phyloP scores from a whole-genome alignment of 2,329 filamentous ascomycete species.

The Cladophialophora carrionii region DNA sequence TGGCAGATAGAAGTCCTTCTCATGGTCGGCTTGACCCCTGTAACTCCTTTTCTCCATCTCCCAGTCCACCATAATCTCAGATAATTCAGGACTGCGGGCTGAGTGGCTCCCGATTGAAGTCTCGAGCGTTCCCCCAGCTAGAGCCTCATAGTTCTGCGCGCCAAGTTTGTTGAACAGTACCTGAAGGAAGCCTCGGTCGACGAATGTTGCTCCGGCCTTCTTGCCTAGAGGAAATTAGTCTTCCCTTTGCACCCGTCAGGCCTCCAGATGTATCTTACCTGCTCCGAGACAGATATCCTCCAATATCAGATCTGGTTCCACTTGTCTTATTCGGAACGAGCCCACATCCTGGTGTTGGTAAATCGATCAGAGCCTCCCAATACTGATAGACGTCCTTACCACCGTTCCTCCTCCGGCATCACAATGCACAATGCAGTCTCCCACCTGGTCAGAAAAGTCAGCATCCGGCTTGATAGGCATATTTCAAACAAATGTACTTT shows the following conservation, averaged over 20 bases:
- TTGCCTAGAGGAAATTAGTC: neutral
- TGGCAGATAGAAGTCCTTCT: neutral
- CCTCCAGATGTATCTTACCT: neutral
- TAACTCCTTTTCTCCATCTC: neutral
- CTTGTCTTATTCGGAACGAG: neutral
- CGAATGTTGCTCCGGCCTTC: neutral
- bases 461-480: neutral
- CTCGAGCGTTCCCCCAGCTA: neutral
- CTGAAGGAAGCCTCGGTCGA: neutral
- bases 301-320: neutral
- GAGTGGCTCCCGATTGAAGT: neutral
- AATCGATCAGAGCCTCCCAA: neutral
- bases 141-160: neutral
- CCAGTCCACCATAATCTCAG: neutral
- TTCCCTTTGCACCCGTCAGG: neutral
- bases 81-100: neutral
- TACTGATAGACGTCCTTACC: neutral
- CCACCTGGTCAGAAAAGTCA: neutral
- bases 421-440: slow-evolving; percentile 8
- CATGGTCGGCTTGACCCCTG: neutral
- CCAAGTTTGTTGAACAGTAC: neutral
- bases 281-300: neutral
- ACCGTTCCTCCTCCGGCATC: slow-evolving; percentile 1
- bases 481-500: neutral
- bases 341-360: neutral